Percentiles rank a stretch among this genome's conserved stretches.
phyloP scores from a whole-genome alignment of 192 early-diverging fungal species.

The Mortierella claussenii region DNA sequence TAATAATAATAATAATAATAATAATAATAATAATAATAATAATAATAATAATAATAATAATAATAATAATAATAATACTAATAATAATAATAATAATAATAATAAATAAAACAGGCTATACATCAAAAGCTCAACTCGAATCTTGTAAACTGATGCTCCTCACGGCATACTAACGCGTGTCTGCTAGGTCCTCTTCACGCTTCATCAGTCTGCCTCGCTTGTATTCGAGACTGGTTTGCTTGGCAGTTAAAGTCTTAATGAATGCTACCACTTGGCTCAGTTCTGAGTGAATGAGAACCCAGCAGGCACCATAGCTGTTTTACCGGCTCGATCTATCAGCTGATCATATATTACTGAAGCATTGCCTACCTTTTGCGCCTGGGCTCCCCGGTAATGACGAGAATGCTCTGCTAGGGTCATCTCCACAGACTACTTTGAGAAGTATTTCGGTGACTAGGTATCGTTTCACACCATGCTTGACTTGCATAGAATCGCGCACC shows the following conservation, averaged over 20 bases:
- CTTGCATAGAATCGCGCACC: no score
- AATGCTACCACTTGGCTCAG: slow-evolving; percentile 59
- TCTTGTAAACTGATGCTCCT: not conserved
- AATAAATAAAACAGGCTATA: no score
- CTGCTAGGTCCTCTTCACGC: slow-evolving; percentile 56
- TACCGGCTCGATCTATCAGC: not conserved
- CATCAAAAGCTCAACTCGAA: no score
- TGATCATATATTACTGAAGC: not conserved
- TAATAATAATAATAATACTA: no score
- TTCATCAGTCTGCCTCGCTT: slow-evolving; percentile 57
- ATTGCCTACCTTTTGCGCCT: slow-evolving; percentile 59
- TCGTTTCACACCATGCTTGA: no score
- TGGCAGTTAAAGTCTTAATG: slow-evolving; percentile 56
- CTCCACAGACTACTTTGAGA: slow-evolving; percentile 37
- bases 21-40: no score
- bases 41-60: no score
- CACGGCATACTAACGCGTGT: slow-evolving; percentile 43
- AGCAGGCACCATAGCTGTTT: not conserved
- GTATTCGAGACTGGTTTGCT: slow-evolving; percentile 52
- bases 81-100: no score
- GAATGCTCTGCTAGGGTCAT: slow-evolving; percentile 51
- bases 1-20: not conserved
- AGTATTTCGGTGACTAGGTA: no score
- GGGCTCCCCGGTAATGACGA: slow-evolving; percentile 58
- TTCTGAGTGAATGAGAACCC: slow-evolving; percentile 58